A percentile compares a stretch with the other conserved stretches of the same genome.
Conservation (phyloP, 1,139 yeast genomes). For the Taphrina populina region DNA sequence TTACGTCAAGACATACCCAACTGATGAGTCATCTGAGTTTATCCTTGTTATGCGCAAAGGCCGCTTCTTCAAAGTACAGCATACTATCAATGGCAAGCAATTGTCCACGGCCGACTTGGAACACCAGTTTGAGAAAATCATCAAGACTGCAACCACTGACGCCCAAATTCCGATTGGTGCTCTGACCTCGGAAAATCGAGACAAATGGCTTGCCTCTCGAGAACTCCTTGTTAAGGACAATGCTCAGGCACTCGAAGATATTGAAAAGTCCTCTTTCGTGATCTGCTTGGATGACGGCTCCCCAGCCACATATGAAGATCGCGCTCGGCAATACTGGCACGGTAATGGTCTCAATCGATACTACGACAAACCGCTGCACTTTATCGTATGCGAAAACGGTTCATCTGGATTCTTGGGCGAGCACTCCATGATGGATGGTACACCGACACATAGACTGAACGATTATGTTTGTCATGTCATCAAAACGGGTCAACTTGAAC, state of each 20-base stretch:
- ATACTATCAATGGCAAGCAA: slow-evolving; percentile 53
- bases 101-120: slow-evolving; percentile 64
- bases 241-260: slow-evolving; percentile 60
- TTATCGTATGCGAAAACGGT: slow-evolving; percentile 78
- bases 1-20: slow-evolving; percentile 52
- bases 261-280: slow-evolving; percentile 76
- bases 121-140: slow-evolving; percentile 59
- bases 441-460: slow-evolving; percentile 87
- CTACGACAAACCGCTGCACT: slow-evolving; percentile 89
- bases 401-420: slow-evolving; percentile 92
- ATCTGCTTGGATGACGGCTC: slow-evolving; percentile 70
- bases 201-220: slow-evolving; percentile 69
- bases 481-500: slow-evolving; percentile 50
- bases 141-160: slow-evolving; percentile 51
- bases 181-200: slow-evolving; percentile 82
- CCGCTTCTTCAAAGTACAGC: slow-evolving; percentile 77
- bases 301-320: slow-evolving; percentile 80
- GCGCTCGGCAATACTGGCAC: slow-evolving; percentile 88
- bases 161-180: slow-evolving; percentile 65
- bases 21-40: slow-evolving; percentile 57
- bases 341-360: slow-evolving; percentile 89
- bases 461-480: slow-evolving; percentile 67
- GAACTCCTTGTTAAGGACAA: slow-evolving; percentile 55
- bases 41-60: slow-evolving; percentile 73
- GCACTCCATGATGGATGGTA: slow-evolving; percentile 98